Evolutionary conservation across 208 protist genomes (phyloP).

Genomic region (Leishmania mexicana): DNA sequence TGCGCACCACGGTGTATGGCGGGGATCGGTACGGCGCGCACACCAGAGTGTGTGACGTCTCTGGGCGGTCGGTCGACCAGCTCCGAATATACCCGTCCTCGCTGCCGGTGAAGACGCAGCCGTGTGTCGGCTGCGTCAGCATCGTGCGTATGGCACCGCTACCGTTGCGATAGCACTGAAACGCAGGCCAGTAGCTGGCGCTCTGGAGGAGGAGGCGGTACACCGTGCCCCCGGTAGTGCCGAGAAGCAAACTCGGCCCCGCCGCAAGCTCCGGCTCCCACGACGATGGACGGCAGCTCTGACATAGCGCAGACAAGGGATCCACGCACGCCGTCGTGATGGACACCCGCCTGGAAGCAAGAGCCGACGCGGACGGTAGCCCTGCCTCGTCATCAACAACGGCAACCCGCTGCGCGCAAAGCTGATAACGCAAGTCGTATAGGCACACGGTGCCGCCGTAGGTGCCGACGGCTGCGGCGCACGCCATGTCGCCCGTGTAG

Average conservation of each 20-base stretch:
- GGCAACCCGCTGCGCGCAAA: slow-evolving; percentile 34
- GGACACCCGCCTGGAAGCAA: slow-evolving; percentile 7
- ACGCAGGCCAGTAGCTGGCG: slow-evolving; percentile 25
- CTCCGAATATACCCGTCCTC: slow-evolving; percentile 66
- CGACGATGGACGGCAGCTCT: slow-evolving; percentile 10
- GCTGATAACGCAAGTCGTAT: slow-evolving; percentile 72
- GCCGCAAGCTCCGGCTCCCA: slow-evolving; percentile 11
- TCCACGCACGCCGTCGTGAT: slow-evolving; percentile 48
- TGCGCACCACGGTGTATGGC: slow-evolving; percentile 28
- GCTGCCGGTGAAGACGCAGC: slow-evolving; percentile 58
- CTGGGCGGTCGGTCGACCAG: slow-evolving; percentile 44
- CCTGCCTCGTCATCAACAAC: background rate
- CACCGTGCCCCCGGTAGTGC: slow-evolving; percentile 30
- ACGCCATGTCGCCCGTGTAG: slow-evolving; percentile 25
- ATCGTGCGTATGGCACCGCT: slow-evolving; percentile 35
- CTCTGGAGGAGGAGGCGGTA: slow-evolving; percentile 33
- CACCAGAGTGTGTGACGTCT: slow-evolving; percentile 45
- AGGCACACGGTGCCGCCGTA: slow-evolving; percentile 49
- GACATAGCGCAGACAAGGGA: slow-evolving; percentile 30
- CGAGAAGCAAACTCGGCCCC: slow-evolving; percentile 52
- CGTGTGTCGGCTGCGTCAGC: slow-evolving; percentile 45
- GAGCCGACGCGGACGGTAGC: background rate
- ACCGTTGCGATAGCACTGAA: slow-evolving; percentile 6
- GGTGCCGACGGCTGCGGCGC: slow-evolving; percentile 48
- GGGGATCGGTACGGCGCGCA: slow-evolving; percentile 41